Evolutionary conservation across 345 rosid genomes (phyloP).

Genomic region (Melaleuca quinquenervia): DNA sequence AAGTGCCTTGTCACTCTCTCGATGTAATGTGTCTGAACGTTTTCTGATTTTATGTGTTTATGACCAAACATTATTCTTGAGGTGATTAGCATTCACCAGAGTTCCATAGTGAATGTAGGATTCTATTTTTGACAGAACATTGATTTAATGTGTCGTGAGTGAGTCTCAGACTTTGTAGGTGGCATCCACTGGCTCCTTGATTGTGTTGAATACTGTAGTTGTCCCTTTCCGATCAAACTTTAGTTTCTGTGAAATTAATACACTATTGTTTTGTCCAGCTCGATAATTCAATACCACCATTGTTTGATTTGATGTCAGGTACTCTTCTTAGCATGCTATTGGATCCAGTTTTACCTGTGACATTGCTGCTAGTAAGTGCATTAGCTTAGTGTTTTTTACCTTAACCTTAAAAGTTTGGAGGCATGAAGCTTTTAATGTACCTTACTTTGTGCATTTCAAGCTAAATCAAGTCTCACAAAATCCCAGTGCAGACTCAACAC

Average conservation of each 20-base stretch:
- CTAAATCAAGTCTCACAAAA: not conserved
- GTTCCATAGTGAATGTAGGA: not conserved
- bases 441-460: not conserved
- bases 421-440: not conserved
- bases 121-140: not conserved
- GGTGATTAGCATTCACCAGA: not conserved
- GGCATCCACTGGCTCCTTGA: not conserved
- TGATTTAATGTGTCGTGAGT: not conserved
- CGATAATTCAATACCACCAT: not conserved
- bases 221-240: not conserved
- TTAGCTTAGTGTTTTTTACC: not conserved
- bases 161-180: not conserved
- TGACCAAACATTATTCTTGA: not conserved
- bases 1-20: not conserved
- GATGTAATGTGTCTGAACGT: not conserved
- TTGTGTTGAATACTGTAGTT: not conserved
- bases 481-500: not conserved
- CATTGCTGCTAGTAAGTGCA: conserved; percentile 39
- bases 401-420: not conserved
- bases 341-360: conserved; percentile 45
- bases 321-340: conserved; percentile 46
- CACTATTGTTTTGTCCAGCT: not conserved
- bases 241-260: not conserved
- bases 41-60: not conserved
- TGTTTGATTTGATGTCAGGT: conserved; percentile 21